Evolutionary conservation across 768 basidiomycete genomes (phyloP).

Genomic region (Aureoboletus auriporus): DNA sequence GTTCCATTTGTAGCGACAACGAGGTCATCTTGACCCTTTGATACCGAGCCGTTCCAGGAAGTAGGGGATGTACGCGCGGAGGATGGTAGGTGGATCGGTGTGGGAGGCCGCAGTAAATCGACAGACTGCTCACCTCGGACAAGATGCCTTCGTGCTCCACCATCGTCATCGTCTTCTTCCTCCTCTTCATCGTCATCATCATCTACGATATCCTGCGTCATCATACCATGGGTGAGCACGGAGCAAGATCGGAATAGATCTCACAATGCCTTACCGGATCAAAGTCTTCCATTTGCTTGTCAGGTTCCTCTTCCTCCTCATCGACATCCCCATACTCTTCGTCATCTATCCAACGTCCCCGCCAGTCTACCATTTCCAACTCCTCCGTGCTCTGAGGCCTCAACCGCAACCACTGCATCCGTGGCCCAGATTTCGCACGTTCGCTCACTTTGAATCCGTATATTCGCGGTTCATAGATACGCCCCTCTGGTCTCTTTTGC

Average conservation of each 20-base stretch:
- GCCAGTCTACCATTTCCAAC: slow-evolving; percentile 85
- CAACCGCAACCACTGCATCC: slow-evolving; percentile 95
- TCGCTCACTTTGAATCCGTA: slow-evolving; percentile 99
- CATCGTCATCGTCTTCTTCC: slow-evolving; percentile 34
- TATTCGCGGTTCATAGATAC: slow-evolving; percentile 87
- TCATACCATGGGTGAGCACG: slow-evolving; percentile 10
- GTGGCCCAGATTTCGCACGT: slow-evolving; percentile 87
- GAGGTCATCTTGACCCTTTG: slow-evolving; percentile 39
- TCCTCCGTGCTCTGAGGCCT: slow-evolving; percentile 79
- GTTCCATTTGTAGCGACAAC: slow-evolving; percentile 23
- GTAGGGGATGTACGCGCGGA: slow-evolving; percentile 52
- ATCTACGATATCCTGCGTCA: slow-evolving; percentile 46
- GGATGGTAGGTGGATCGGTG: slow-evolving; percentile 38
- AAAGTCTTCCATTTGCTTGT: slow-evolving; percentile 83
- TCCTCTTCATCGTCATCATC: slow-evolving; percentile 61
- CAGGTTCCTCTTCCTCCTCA: slow-evolving; percentile 47
- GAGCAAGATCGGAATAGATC: slow-evolving; percentile 1
- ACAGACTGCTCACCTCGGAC: slow-evolving; percentile 35
- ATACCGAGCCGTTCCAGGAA: slow-evolving; percentile 36
- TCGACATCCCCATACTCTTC: slow-evolving; percentile 70
- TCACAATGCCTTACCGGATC: slow-evolving; percentile 54
- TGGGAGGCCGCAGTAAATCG: slow-evolving; percentile 35
- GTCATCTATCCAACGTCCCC: slow-evolving; percentile 82
- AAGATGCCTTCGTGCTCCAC: slow-evolving; percentile 24
- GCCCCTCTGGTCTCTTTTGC: slow-evolving; percentile 82